Conservation (phyloP, 148 eudicot species). For the Vaccinium corymbosum region DNA sequence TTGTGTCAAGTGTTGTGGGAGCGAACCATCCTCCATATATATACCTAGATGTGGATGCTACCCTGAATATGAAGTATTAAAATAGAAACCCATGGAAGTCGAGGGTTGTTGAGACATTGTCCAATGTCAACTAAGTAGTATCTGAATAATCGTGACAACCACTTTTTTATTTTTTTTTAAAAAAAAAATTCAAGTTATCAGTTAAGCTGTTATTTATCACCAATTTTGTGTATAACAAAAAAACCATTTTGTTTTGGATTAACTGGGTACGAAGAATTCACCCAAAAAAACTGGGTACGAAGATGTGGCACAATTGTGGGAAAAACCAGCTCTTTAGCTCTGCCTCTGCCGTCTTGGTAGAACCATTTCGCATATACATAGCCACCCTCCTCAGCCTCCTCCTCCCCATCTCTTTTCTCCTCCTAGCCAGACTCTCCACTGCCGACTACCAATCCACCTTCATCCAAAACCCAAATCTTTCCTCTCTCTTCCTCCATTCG, state of each 20-base stretch:
- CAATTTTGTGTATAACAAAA: slow-evolving; percentile 7
- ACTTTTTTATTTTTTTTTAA: background rate
- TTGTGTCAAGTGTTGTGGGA: too few relatives aligned
- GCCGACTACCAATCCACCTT: slow-evolving; percentile 43
- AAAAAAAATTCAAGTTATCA: too few relatives aligned
- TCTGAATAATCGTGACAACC: background rate
- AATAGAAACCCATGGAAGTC: background rate
- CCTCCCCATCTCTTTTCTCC: slow-evolving; percentile 72
- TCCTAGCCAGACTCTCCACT: slow-evolving; percentile 64
- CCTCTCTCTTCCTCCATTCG: slow-evolving; percentile 36
- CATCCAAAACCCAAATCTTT: slow-evolving; percentile 11
- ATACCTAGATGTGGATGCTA: background rate
- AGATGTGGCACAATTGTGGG: slow-evolving; percentile 34
- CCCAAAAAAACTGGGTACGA: slow-evolving; percentile 30
- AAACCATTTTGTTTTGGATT: slow-evolving; percentile 19
- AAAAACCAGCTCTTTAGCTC: slow-evolving; percentile 12
- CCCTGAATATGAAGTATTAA: background rate
- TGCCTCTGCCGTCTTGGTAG: slow-evolving; percentile 11
- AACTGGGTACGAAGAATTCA: too few relatives aligned
- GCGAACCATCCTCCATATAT: too few relatives aligned
- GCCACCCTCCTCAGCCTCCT: slow-evolving; percentile 67
- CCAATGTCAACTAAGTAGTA: background rate
- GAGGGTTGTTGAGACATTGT: background rate
- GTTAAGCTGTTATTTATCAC: background rate
- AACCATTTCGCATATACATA: slow-evolving; percentile 43